Evolutionary conservation across 1,139 yeast species (phyloP), one percentile per base, ranked within the genome.

Genomic region (Diutina siamensis): DNA sequence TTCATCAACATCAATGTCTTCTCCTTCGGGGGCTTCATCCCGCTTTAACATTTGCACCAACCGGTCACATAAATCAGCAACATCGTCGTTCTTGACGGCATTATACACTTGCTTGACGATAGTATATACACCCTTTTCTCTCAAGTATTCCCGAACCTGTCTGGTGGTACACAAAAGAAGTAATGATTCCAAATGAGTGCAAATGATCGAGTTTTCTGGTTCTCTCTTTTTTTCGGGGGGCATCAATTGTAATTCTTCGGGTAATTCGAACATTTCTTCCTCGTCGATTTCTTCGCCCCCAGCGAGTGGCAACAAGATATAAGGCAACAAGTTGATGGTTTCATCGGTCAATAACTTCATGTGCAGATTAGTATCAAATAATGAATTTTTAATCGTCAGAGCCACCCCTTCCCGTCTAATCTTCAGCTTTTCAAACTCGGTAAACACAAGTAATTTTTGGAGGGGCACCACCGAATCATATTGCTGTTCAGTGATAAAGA

Each of bases 321-420:
- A 87, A 4, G 95, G 95, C 54, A 92, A 69, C 35, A 89, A 57
- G 55, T 89, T 86, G 49, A 87, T 78, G 18, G 72, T 68, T 45
- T 75, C 79, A 54, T 84, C 82, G 12, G 63, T 67, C 35, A 87
- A 62, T 44, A 92, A 67, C 35, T 61, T 62, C 55, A 66, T 65
- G 57, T 92, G 97, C 40, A 76, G 64, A 41, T 80, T 75, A 2
- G 86, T 71, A 58, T 89, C 96, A 57, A 92, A 92, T 46, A 89
- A 67, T 0, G 94, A 77, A 63, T 92, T 92, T 59, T 92, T 92
- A 53, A 92, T 84, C 4, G 96, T 85, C 2, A 95, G 83, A 1
- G 95, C 95, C 45, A 87, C 92, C 56, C 96, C 97, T 60, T 83
- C 89, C 61, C 97, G 76, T 67, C 97, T 79, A 33, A 79, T 77